Evolutionary conservation across 176 grass and related monocot species (phyloP), one percentile per base, ranked within the genome.

Genomic region (Olyra latifolia): DNA sequence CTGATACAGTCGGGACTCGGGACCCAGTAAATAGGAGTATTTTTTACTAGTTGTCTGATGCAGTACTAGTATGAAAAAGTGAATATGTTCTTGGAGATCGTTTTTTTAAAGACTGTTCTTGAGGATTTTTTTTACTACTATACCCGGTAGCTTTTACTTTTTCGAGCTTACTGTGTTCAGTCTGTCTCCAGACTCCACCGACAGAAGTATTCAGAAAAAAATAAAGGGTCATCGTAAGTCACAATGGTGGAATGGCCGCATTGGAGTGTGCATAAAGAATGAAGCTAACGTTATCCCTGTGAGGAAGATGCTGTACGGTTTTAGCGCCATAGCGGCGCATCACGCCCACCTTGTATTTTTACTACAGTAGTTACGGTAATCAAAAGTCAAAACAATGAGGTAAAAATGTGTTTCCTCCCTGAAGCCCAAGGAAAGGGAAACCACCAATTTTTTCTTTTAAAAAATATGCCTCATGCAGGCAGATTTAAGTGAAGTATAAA

Each of bases 11-110:
- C 30, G 70, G 28, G 66, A 1, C n/a, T 25, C 12, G 48, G 8
- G 22, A 1, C 28, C 6, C 7, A 43, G 22, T 45, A 68, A 62
- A 35, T 15, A n/a, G n/a, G n/a, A n/a, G n/a, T n/a, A 50, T 13
- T 50, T 77, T 76, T 81, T 78, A 87, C 76, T 14, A 55, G 10
- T 45, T 59, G 39, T 39, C 61, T 74, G 56, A 79, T 42, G 41
- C 38, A 74, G 17, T 44, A 25, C 43, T 3, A 54, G 14, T 8
- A 15, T 35, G 32, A 35, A 35, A 35, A 35, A 35, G 1, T 4
- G 32, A 35, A 3, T 35, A 35, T 35, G 4, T 35, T 2, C 32
- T 61, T 20, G 13, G 50, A 25, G 49, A n/a, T n/a, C n/a, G n/a
- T n/a, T n/a, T n/a, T n/a, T n/a, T n/a, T n/a, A n/a, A n/a, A n/a